Percentiles rank a stretch among this genome's conserved stretches.
Conservation (phyloP, 2,329 filamentous ascomycete genomes). For the Tolypocladium nubicola region DNA sequence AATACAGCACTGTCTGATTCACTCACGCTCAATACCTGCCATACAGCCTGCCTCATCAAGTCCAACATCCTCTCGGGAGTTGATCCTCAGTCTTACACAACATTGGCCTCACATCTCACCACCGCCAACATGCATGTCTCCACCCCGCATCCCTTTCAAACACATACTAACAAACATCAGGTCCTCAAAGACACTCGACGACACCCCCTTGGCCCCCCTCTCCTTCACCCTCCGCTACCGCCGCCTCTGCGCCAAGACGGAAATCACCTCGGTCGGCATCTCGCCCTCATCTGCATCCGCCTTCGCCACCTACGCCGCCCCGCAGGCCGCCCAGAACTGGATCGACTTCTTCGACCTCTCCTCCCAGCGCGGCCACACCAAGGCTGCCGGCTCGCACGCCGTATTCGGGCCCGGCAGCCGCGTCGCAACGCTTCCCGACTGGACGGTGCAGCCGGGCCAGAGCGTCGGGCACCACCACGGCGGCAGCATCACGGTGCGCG, state of each 20-base stretch:
- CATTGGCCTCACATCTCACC: not conserved
- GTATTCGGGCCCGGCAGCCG: conserved; percentile 13
- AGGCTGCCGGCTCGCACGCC: conserved; percentile 19
- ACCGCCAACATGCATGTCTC: not conserved
- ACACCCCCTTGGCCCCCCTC: conserved; percentile 3
- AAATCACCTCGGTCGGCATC: conserved; percentile 21
- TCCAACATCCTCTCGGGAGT: no score
- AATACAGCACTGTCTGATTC: not conserved
- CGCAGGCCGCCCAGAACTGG: conserved; percentile 20
- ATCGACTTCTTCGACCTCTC: conserved; percentile 22
- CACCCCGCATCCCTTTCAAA: no score
- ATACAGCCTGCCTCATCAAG: no score
- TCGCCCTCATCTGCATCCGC: conserved; percentile 13
- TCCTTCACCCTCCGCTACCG: conserved; percentile 15
- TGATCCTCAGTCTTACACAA: not conserved
- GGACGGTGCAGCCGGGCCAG: conserved; percentile 16
- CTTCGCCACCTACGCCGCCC: conserved; percentile 19
- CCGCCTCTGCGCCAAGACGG: conserved; percentile 16
- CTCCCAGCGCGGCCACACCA: conserved; percentile 15
- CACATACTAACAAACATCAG: not conserved
- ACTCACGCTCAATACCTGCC: not conserved
- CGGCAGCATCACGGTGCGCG: conserved; percentile 19
- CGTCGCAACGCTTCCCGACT: conserved; percentile 20
- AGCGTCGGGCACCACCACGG: conserved; percentile 20
- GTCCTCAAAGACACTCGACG: not conserved